Percentiles rank a stretch among this genome's conserved stretches.
These are phyloP conservation scores for Acrodontium crateriforme DNA, from an alignment of 2,329 filamentous ascomycete genomes.

Conservation along the genomic window DNA sequence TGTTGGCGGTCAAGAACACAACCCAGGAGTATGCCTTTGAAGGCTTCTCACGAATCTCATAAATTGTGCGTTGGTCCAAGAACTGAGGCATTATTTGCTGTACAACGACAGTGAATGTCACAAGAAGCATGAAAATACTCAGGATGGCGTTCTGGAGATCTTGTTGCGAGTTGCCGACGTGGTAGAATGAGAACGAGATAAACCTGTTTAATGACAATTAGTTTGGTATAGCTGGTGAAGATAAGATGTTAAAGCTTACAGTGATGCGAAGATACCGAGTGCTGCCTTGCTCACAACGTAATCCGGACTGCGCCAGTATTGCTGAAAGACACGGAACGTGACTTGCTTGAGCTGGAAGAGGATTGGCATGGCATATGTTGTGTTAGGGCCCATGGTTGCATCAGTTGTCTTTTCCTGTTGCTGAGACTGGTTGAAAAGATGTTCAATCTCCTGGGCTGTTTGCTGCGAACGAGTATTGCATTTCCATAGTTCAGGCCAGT, in stretches of 20 bases:
- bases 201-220: too few relatives aligned
- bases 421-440: neutral
- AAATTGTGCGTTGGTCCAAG: conserved; percentile 43
- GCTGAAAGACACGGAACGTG: neutral
- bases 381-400: too few relatives aligned
- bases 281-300: conserved; percentile 8
- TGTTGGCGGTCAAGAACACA: conserved; percentile 55
- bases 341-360: conserved; percentile 1
- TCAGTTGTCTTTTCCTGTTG: neutral
- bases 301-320: neutral
- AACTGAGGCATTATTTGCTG: conserved; percentile 48
- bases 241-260: conserved; percentile 38
- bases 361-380: neutral
- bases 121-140: conserved; percentile 23
- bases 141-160: conserved; percentile 26
- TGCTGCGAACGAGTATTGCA: conserved; percentile 16
- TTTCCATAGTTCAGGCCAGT: conserved; percentile 34
- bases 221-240: too few relatives aligned
- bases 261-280: conserved; percentile 23
- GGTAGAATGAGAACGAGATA: conserved; percentile 39
- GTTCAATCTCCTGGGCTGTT: neutral
- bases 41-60: conserved; percentile 46
- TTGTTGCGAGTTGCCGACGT: conserved; percentile 19
- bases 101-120: conserved; percentile 31
- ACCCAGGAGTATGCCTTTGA: conserved; percentile 64